Conservation (phyloP, 2,329 filamentous ascomycete species). For the Aspergillus ochraceoroseus region DNA sequence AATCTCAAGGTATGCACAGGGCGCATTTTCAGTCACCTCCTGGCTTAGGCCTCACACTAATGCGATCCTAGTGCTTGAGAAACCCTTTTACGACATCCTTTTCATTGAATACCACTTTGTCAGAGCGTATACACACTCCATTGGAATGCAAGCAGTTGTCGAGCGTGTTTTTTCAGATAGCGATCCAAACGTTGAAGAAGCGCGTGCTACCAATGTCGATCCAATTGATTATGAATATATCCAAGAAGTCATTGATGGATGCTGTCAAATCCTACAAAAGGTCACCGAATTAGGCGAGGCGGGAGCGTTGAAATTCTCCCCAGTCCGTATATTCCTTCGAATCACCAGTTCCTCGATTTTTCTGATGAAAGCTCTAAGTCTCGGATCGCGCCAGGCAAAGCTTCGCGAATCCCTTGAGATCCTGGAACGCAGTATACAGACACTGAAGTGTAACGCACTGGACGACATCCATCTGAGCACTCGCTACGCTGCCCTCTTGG, state of each 20-base stretch:
- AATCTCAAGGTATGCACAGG: constrained; percentile 24
- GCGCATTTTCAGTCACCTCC: not conserved
- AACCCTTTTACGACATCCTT: constrained; percentile 46
- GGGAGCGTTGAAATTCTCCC: constrained; percentile 48
- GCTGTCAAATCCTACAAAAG: constrained; percentile 49
- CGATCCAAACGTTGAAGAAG: constrained; percentile 32
- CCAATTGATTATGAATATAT: constrained; percentile 53
- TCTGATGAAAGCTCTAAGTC: constrained; percentile 49
- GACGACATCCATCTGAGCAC: constrained; percentile 52
- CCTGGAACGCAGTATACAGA: constrained; percentile 47
- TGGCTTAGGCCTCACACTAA: constrained; percentile 1
- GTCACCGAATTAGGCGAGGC: constrained; percentile 48
- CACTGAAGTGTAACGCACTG: constrained; percentile 46
- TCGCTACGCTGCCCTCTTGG: constrained; percentile 49
- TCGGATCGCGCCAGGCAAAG: constrained; percentile 49
- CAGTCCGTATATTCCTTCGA: constrained; percentile 51
- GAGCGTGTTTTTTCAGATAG: constrained; percentile 47
- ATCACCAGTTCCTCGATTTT: constrained; percentile 55
- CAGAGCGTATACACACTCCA: constrained; percentile 42
- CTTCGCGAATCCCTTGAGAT: constrained; percentile 48
- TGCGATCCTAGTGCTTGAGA: constrained; percentile 23
- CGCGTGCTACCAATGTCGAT: constrained; percentile 45
- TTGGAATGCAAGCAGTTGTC: constrained; percentile 55
- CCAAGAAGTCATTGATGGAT: constrained; percentile 53
- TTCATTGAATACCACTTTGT: constrained; percentile 52